Evolutionary conservation across 495 filamentous ascomycete genomes (phyloP).

Genomic region (Halenospora varia): DNA sequence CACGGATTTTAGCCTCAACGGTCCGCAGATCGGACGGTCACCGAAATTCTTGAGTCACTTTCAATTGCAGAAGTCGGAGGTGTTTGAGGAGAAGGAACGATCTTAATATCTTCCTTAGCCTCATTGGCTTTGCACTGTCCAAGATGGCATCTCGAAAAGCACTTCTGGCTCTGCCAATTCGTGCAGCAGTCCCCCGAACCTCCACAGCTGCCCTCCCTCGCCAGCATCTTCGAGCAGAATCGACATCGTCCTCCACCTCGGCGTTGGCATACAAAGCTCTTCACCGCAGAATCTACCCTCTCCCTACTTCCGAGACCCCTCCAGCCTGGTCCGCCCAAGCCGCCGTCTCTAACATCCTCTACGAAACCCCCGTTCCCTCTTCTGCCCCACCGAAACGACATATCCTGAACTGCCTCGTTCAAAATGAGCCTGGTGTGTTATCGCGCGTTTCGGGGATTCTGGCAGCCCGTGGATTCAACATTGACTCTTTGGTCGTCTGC

Average conservation of each 20-base stretch:
- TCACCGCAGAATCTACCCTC: constrained; percentile 78
- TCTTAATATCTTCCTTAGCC: constrained; percentile 1
- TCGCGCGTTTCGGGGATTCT: constrained; percentile 96
- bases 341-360: constrained; percentile 95
- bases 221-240: constrained; percentile 15
- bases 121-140: constrained; percentile 3
- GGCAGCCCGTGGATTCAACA: constrained; percentile 96
- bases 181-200: constrained; percentile 28
- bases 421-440: constrained; percentile 97
- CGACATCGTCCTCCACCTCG: constrained; percentile 70
- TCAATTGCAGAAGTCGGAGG: background rate
- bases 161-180: constrained; percentile 31
- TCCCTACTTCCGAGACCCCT: constrained; percentile 65
- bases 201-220: constrained; percentile 2
- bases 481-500: constrained; percentile 96
- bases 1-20: background rate
- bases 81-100: background rate
- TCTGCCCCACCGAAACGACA: constrained; percentile 85
- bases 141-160: constrained; percentile 44
- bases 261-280: constrained; percentile 97
- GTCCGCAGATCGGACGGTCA: background rate
- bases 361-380: constrained; percentile 89
- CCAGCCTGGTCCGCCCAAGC: constrained; percentile 90
- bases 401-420: constrained; percentile 95
- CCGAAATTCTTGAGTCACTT: constrained; percentile 8